Conservation (phyloP, 2,329 filamentous ascomycete genomes). For the Falciphora oryzae region DNA sequence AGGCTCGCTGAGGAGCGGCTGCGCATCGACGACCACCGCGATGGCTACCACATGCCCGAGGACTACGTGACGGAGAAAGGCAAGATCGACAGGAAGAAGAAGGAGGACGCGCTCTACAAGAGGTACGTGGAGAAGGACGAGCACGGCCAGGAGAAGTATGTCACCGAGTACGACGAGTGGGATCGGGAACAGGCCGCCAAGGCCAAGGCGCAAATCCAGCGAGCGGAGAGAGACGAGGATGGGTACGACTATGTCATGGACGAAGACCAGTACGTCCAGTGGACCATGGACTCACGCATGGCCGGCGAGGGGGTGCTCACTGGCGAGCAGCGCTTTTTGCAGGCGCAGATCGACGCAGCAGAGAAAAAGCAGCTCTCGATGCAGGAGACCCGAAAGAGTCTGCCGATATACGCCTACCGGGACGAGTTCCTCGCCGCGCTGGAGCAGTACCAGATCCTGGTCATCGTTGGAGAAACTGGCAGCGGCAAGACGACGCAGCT, state of each 20-base stretch:
- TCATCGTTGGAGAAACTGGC: conserved; percentile 92
- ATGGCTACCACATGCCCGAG: conserved; percentile 89
- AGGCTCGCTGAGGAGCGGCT: conserved; percentile 78
- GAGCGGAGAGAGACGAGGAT: conserved; percentile 67
- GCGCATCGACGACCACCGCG: conserved; percentile 82
- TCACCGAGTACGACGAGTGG: conserved; percentile 96
- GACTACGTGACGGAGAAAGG: conserved; percentile 94
- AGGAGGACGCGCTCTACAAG: conserved; percentile 85
- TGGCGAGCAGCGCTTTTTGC: conserved; percentile 71
- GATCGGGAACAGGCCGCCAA: conserved; percentile 84
- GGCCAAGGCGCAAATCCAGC: conserved; percentile 78
- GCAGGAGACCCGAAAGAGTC: conserved; percentile 81
- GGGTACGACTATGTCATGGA: conserved; percentile 93
- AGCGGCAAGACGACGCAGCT: conserved; percentile 95
- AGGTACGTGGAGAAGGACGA: conserved; percentile 85
- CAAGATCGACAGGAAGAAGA: conserved; percentile 79
- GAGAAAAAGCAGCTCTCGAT: conserved; percentile 85
- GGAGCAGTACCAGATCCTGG: conserved; percentile 77
- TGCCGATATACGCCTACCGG: conserved; percentile 85
- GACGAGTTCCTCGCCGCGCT: conserved; percentile 83
- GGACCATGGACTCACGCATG: conserved; percentile 67
- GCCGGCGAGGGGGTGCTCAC: conserved; percentile 66
- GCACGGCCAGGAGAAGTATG: conserved; percentile 78
- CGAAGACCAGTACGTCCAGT: conserved; percentile 80
- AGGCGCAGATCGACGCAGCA: conserved; percentile 78